A percentile compares a stretch with the other conserved stretches of the same genome.
These are phyloP conservation scores for Trichoderma sp. DNA, from an alignment of 2,329 filamentous ascomycete genomes.

Conservation along the genomic window DNA sequence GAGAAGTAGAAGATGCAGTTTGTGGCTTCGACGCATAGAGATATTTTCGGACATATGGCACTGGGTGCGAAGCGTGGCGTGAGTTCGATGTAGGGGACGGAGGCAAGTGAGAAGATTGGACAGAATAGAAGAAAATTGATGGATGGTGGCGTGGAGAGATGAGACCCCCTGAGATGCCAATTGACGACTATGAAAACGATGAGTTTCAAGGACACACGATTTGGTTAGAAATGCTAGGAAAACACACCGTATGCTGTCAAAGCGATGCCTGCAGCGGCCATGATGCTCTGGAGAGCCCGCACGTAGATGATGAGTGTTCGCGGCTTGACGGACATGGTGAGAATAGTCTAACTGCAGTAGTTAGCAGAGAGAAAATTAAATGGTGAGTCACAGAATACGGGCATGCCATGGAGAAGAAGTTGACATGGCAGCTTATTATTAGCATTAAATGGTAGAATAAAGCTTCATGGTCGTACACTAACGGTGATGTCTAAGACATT, in stretches of 20 bases:
- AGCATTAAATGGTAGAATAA: not conserved
- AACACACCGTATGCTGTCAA: conserved; percentile 34
- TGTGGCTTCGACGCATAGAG: conserved; percentile 52
- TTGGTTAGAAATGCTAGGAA: not conserved
- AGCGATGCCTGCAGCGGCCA: conserved; percentile 30
- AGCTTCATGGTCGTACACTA: not conserved
- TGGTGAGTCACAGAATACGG: not conserved
- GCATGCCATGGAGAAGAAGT: not conserved
- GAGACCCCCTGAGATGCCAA: conserved; percentile 62
- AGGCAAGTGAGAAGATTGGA: conserved; percentile 58
- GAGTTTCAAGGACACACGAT: not conserved
- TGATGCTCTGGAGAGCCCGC: conserved; percentile 31
- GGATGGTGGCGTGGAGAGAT: conserved; percentile 57
- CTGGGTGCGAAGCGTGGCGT: conserved; percentile 11
- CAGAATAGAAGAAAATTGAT: conserved; percentile 63
- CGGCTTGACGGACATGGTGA: conserved; percentile 33
- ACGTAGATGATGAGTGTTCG: conserved; percentile 28
- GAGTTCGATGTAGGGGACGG: conserved; percentile 58
- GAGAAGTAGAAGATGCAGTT: conserved; percentile 63
- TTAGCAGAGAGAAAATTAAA: not conserved
- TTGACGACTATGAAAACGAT: conserved; percentile 53
- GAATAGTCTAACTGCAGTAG: not conserved
- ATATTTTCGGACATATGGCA: conserved; percentile 47
- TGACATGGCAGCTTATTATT: not conserved
- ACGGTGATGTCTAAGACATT: conserved; percentile 18